Base-by-base conservation (phyloP, 2,329 filamentous ascomycete species). In the Pseudogymnoascus sp. region DNA sequence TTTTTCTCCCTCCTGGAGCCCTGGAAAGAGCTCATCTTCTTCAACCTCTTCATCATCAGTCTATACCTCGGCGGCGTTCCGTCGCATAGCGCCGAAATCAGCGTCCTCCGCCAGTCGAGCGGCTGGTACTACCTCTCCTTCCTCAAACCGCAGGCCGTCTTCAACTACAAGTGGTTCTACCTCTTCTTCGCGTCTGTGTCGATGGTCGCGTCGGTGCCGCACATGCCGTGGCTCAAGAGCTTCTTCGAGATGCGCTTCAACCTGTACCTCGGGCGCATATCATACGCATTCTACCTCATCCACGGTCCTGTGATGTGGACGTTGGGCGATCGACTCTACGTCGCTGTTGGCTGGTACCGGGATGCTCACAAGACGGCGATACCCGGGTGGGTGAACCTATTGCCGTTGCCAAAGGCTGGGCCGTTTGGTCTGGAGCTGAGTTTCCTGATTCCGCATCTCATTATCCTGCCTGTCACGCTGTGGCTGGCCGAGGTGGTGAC, bases 141-240 rank as follows among this genome's bases (percentile, higher is more conserved):
- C 63, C 74, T 89, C 62, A 87, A 86, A 64, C 84, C 86, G 0
- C 84, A 87, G 68, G 85, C 85, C 1, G 82, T 86, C 9, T 87
- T 78, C 66, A 83, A 87, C 69, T 80, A 79, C 69, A 88, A 87
- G 71, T 88, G 84, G 84, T 87, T 87, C 72, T 88, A 80, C 69
- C 77, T 88, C 2, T 86, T 86, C 69, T 83, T 79, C 75, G 85
- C 84, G 0, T 78, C 85, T 1, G 74, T 77, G 25, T 77, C 86
- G 60, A 70, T 86, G 0, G 79, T 89, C 0, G 75, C 80, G 1
- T 77, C 80, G 0, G 74, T 83, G 2, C 81, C 82, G 5, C 81
- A 81, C n/a, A 78, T 88, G n/a, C 67, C 73, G 4, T 82, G 79
- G 79, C 75, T 87, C 13, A 82, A 80, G 71, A 65, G 72, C 2